These are phyloP conservation scores for Talaromyces islandicus DNA, from an alignment of 2,329 filamentous ascomycete genomes.

Conservation along the genomic window DNA sequence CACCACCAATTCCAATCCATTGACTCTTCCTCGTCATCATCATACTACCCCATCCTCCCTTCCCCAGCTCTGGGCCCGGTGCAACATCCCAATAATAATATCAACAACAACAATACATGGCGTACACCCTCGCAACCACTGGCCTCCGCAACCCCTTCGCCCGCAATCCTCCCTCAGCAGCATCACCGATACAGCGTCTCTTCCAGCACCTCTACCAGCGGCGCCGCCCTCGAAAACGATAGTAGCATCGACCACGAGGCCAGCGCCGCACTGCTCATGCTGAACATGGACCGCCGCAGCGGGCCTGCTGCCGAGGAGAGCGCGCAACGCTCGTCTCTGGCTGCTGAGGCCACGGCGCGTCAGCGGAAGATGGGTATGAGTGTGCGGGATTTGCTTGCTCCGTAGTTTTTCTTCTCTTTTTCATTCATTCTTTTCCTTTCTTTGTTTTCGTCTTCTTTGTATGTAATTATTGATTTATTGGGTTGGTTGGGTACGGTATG, in stretches of 20 bases:
- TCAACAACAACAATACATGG: background rate
- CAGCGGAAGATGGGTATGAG: slow-evolving; percentile 46
- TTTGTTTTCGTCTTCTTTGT: background rate
- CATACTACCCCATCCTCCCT: slow-evolving; percentile 27
- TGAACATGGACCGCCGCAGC: slow-evolving; percentile 69
- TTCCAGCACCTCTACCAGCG: slow-evolving; percentile 25
- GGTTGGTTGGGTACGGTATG: background rate
- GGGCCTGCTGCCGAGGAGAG: slow-evolving; percentile 5
- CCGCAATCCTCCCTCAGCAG: slow-evolving; percentile 16
- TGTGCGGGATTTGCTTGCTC: slow-evolving; percentile 50
- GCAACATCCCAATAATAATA: slow-evolving; percentile 9
- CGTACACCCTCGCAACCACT: slow-evolving; percentile 9
- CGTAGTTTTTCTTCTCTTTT: slow-evolving; percentile 23
- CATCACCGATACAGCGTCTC: slow-evolving; percentile 29
- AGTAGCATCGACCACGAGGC: slow-evolving; percentile 68
- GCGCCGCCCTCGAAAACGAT: slow-evolving; percentile 24
- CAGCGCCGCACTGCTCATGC: slow-evolving; percentile 79
- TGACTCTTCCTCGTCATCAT: background rate
- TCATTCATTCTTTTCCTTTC: background rate
- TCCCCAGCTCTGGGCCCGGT: slow-evolving; percentile 30
- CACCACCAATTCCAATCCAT: background rate
- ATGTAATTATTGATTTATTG: background rate
- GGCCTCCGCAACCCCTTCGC: slow-evolving; percentile 17
- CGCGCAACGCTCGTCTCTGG: background rate
- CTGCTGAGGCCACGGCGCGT: slow-evolving; percentile 11